Evolutionary conservation across 768 basidiomycete species (phyloP), one percentile per base, ranked within the genome.

Genomic region (Terana coerulea): DNA sequence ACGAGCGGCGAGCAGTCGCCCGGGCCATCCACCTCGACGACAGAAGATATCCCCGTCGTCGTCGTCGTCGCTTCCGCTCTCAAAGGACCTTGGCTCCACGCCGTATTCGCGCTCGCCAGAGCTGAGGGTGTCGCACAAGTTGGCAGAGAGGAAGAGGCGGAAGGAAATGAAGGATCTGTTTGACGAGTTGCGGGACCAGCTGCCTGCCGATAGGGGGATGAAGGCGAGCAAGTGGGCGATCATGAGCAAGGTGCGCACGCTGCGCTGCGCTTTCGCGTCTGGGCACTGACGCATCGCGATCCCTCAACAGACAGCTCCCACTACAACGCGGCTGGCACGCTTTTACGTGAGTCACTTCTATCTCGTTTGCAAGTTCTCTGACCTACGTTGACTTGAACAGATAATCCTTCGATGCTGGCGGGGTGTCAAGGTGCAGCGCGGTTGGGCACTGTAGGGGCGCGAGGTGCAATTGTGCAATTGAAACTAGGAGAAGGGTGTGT

Each of bases 221-320:
- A 98, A 98, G 65, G 88, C 92, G 17, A 94, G 91, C 72, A 99
- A 99, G 72, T 98, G 95, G 97, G 97, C 98, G 73, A 98, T 98
- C 55, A 71, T 99, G 29, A 95, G 86, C 70, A 95, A 84, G 91
- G 95, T 91, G 58, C 57, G 77, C 66, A 19, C 45, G 34, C 35
- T 19, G 41, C 29, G 41, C 39, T 28, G 6, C 34, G 26, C 46
- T 28, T 37, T 28, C 49, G 30, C 19, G 45, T 3, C 21, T 12
- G 11, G 45, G 22, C 42, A 28, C 25, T 51, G 21, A 41, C 49
- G 36, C 51, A 34, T 24, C 40, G 45, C 42, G 19, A 42, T 33
- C 5, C 31, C 33, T 39, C 51, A 41, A 54, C n/a, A n/a, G n/a
- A n/a, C n/a, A n/a, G n/a, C n/a, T n/a, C n/a, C n/a, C n/a, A n/a